Base-by-base conservation (phyloP, 164 flowering plant genomes). In the Magnolia changhungtana region DNA sequence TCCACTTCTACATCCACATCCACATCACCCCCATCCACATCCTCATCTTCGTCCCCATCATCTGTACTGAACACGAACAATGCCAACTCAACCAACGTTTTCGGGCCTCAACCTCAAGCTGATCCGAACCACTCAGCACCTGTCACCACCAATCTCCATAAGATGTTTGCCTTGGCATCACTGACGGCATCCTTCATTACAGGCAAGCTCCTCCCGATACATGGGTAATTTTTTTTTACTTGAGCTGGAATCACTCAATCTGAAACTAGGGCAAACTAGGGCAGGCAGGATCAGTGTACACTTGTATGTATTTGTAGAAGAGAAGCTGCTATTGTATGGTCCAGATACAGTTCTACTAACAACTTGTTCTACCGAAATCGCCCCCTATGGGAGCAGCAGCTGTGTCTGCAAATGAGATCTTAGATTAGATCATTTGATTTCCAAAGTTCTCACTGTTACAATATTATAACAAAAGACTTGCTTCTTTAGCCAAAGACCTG, bases 31-130 rank as follows among this genome's bases (percentile, higher is more conserved):
- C 21, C 63, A 18, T 14, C 59, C 24, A 52, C 55, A 55, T 74
- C 74, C 4, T 77, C 75, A 51, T 52, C 83, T 73, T 85, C 92
- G 21, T 23, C 77, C 7, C 1, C 81, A 11, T 1, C 81, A 11
- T 77, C 80, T 55, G 63, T 87, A 24, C 88, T 87, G 69, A 50
- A 89, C 24, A 85, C 86, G 78, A 78, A 75, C 69, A 90, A 94
- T 45, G 79, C 78, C 19, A 71, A 86, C 49, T 80, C 82, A 7
- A 59, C 78, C 8, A 63, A 86, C 21, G 67, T 73, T 74, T 87
- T 76, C 70, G 91, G 91, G 37, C 72, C 82, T 10, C 86, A 85
- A 27, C 79, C 85, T 23, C 89, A 90, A 72, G 89, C 88, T 0
- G 74, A 5, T 74, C 21, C n/a, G 14, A 82, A n/a, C 82, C 74